Base-by-base conservation (phyloP, 495 filamentous ascomycete genomes). In the Xylaria longipes region DNA sequence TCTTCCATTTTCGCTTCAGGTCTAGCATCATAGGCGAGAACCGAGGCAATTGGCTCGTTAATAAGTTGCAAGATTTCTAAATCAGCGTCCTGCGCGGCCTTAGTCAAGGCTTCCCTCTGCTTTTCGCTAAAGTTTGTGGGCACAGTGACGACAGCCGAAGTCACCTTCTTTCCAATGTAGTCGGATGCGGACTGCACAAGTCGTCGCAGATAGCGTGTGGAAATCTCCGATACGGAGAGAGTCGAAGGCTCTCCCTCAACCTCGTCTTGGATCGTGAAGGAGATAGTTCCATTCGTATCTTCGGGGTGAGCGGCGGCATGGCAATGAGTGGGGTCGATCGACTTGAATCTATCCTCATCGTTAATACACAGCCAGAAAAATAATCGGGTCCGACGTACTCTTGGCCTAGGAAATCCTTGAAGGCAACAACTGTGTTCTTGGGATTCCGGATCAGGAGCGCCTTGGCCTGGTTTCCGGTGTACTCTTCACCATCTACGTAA, bases 401-500 rank as follows among this genome's bases (percentile, higher is more conserved):
- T 88, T 97, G 93, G 73, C 96, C 96, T 39, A 99, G 83, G 82
- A 93, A 98, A 79, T 99, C 96, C 78, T 94, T 90, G 87, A 97
- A 99, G 86, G 93, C 97, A 77, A 93, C 93, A 77, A 97, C 89
- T 35, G 95, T 98, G 86, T 98, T 98, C 76, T 88, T 86, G 66
- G 92, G 87, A 81, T 99, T 98, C 74, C 97, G 92, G 71, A 98
- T 87, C 45, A 98, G 88, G 84, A 98, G 93, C 54, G 87, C 86
- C 86, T 98, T 98, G 72, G 96, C 96, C 84, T 98, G 95, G 67
- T 92, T 92, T 79, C 97, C 96, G 77, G 97, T 94, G 81, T 95
- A 97, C 82, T 99, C 96, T 78, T 99, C 96, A 54, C 94, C 95
- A 45, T 93, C 91, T 72, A 97, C 90, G 81, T 98, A 99, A 8